These are phyloP conservation scores for Colletotrichum lini DNA, from an alignment of 2,329 filamentous ascomycete species.

Conservation along the genomic window DNA sequence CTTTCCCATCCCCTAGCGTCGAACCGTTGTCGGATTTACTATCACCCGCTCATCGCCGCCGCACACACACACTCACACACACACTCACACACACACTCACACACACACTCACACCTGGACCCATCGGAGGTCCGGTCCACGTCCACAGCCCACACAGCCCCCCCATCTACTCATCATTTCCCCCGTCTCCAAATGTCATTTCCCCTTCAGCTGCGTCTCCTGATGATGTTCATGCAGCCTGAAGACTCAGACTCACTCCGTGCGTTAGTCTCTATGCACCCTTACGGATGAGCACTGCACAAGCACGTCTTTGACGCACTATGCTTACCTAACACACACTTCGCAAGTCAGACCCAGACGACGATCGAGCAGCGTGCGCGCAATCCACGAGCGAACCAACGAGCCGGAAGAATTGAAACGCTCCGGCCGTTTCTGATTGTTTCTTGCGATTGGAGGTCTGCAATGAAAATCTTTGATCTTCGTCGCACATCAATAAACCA, in stretches of 20 bases:
- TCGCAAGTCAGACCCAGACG: slow-evolving; percentile 12
- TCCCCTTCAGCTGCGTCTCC: slow-evolving; percentile 3
- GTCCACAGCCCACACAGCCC: background rate
- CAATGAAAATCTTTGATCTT: background rate
- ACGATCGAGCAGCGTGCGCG: slow-evolving; percentile 14
- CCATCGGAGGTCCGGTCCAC: slow-evolving; percentile 14
- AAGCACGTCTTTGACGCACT: no score
- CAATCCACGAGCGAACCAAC: background rate
- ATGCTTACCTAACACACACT: slow-evolving; percentile 5
- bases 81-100: background rate
- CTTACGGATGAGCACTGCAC: no score
- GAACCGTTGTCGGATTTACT: slow-evolving; percentile 28
- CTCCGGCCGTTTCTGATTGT: slow-evolving; percentile 28
- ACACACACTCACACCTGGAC: background rate
- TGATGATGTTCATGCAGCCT: slow-evolving; percentile 6
- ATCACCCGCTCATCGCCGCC: background rate
- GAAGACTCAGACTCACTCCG: no score
- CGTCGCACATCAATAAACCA: slow-evolving; percentile 9
- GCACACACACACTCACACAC: background rate
- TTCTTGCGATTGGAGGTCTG: slow-evolving; percentile 9
- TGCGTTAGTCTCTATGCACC: no score
- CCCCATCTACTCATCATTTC: background rate
- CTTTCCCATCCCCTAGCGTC: background rate
- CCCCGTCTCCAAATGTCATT: slow-evolving; percentile 12
- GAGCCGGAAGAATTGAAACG: slow-evolving; percentile 27